Base-by-base conservation (phyloP, 495 filamentous ascomycete species). In the Trichocladium uniseriatum region DNA sequence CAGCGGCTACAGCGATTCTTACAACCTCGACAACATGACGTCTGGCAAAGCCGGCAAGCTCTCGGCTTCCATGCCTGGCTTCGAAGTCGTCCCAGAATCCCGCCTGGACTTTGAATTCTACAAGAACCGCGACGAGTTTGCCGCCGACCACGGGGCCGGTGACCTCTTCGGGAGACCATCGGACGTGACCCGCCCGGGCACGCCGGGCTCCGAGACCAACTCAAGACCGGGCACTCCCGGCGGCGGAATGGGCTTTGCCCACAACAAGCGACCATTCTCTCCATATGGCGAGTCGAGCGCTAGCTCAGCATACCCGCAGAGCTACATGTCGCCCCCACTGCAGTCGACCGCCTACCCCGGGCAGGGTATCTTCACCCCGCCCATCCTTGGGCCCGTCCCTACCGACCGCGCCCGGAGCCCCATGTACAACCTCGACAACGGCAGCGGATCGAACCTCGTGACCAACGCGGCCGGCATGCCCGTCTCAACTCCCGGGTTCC, bases 71-170 rank as follows among this genome's bases (percentile, higher is more conserved):
- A 38, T 73, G 1, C 74, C 74, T 0, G 79, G 78, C 8, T 96
- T 96, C 68, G 91, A 96, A 65, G 78, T 96, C 45, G 90, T 98
- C 3, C 79, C 84, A 0, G 92, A 96, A 58, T 79, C 77, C 43
- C 80, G 88, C n/a, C 84, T 96, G 54, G 91, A 98, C 58, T 96
- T 97, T 59, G 80, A 82, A 41, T 89, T 89, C 66, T 96, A 79
- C 74, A 96, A 94, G 66, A 78, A 92, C 57, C 79, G 88, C 0
- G 76, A 82, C 13, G 90, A 96, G 53, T 98, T 98, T 71, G 79
- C 79, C 1, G 86, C 87, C 8, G 89, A 94, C 39, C 82, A 87
- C 56, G 89, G 88, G 16, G 91, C 86, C 9, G 82, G 84, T 20
- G 76, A 78, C 38, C 75, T 90, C 14, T 90, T 82, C 57, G 84